Conservation (phyloP, 148 eudicot species). For the Polygonum maritimum region DNA sequence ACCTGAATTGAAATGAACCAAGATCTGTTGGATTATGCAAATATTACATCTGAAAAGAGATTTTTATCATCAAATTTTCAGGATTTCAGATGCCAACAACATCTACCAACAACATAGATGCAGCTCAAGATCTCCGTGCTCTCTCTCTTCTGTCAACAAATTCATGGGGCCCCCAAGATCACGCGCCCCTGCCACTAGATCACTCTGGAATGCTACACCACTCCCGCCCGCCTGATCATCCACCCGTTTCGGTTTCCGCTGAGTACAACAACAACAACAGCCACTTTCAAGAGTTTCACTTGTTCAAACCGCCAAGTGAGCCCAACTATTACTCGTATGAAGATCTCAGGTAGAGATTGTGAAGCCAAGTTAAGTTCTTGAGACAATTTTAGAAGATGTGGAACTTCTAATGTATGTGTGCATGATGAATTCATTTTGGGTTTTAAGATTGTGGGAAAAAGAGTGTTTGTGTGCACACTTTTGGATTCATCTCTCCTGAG, state of each 20-base stretch:
- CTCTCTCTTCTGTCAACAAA: constrained; percentile 97
- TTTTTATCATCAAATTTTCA: constrained; percentile 13
- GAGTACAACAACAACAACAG: constrained; percentile 27
- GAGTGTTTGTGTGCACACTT: not conserved
- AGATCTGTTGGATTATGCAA: no score
- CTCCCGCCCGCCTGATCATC: constrained; percentile 16
- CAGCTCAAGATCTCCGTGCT: constrained; percentile 65
- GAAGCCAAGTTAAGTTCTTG: not conserved
- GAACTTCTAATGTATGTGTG: not conserved
- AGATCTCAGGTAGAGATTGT: not conserved
- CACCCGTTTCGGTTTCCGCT: constrained; percentile 29
- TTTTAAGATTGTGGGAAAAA: not conserved
- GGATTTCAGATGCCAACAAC: constrained; percentile 36
- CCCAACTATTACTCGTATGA: constrained; percentile 37
- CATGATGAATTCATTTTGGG: not conserved
- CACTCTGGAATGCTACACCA: constrained; percentile 18
- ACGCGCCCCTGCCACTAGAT: constrained; percentile 22
- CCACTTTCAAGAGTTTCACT: constrained; percentile 37
- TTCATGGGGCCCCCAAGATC: constrained; percentile 39
- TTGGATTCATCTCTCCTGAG: not conserved
- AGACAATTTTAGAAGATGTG: not conserved
- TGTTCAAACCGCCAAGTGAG: constrained; percentile 46
- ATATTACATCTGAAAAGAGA: no score
- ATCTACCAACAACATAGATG: constrained; percentile 28
- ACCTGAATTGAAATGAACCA: no score